Base-by-base conservation (phyloP, 2,329 filamentous ascomycete genomes). In the Aureobasidium sp. region DNA sequence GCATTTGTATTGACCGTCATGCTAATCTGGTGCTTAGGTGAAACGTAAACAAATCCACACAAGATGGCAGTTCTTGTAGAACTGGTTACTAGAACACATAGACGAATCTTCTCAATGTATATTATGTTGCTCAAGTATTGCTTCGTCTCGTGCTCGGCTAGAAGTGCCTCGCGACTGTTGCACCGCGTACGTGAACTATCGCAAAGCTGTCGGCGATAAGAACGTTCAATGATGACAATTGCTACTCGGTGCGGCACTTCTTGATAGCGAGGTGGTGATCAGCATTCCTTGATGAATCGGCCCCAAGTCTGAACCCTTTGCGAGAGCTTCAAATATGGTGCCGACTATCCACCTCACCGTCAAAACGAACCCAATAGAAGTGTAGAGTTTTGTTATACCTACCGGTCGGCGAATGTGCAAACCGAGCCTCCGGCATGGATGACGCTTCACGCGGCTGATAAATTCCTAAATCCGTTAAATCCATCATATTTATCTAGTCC, bases 1-100 rank as follows among this genome's bases (percentile, higher is more conserved):
- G 41, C 59, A n/a, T 9, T 21, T n/a, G 15, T 63, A 11, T 27
- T 27, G 16, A 34, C 21, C 21, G n/a, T 41, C 13, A 29, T 62
- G 65, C 69, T 72, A 67, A 73, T 61, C 15, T 16, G 45, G 11
- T 25, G 25, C 44, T 32, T 55, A 81, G 79, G 79, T 81, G 39
- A 71, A 70, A 67, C 83, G 83, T 66, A 89, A 88, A 72, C 86
- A 89, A 69, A 87, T 89, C 68, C 83, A 89, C 74, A 76, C 80
- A 66, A 76, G 82, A 65, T 89, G 86, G 87, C 77, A 74, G 63
- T 77, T 79, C 48, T n/a, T 62, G 39, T 66, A 61, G 50, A 41
- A 10, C 27, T 45, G 27, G 53, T 10, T 13, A 21, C 25, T 29
- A 44, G 53, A 27, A 16, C 25, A n/a, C 29, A 45, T 55, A 55